Conservation (phyloP, 2,329 filamentous ascomycete species). For the Alternaria ethzedia region DNA sequence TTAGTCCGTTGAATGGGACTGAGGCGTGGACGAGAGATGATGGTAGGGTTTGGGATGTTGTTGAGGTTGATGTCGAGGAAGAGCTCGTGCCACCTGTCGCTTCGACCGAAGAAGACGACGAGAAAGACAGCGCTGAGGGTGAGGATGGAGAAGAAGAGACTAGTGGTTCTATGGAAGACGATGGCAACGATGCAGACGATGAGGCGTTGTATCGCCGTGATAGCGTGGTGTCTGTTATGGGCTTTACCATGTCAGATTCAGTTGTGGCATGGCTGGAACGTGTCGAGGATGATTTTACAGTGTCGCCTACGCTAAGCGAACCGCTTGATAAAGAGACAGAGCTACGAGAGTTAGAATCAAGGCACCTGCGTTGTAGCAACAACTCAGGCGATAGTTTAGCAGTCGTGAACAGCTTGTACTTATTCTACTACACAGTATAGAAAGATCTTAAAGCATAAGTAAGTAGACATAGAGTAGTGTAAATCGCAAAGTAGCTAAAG, state of each 20-base stretch:
- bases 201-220: background rate
- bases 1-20: background rate
- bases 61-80: background rate
- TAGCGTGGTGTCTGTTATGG: background rate
- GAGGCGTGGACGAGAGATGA: background rate
- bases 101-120: background rate
- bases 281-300: background rate
- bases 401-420: fast-evolving
- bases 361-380: background rate
- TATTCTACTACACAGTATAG: background rate
- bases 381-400: fast-evolving
- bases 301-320: background rate
- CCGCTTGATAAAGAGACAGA: fast-evolving
- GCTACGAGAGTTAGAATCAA: background rate
- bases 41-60: background rate
- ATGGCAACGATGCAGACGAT: background rate
- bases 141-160: background rate
- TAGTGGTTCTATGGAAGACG: fast-evolving
- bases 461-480: too few species aligned
- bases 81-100: background rate
- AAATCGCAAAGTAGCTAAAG: too few species aligned
- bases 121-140: fast-evolving
- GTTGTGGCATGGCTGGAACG: background rate
- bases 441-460: background rate
- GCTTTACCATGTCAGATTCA: background rate